These are phyloP conservation scores for Amanita molliuscula DNA, from an alignment of 768 basidiomycete species.

Conservation along the genomic window DNA sequence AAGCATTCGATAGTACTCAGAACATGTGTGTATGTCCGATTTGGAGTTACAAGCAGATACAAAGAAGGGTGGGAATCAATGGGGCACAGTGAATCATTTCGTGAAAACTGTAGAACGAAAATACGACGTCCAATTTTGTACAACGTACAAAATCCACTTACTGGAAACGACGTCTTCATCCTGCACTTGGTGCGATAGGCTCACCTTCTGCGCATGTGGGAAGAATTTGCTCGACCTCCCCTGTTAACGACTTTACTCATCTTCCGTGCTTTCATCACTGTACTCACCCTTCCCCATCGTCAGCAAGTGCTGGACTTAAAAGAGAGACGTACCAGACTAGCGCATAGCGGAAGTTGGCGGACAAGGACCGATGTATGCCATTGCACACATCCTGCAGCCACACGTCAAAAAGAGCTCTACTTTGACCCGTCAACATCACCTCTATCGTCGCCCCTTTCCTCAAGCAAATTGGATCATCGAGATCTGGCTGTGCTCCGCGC, in stretches of 20 bases:
- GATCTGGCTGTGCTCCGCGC: constrained; percentile 87
- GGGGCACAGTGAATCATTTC: constrained; percentile 1
- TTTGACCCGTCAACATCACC: constrained; percentile 24
- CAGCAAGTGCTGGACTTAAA: not conserved
- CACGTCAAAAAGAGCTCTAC: not conserved
- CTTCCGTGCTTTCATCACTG: not conserved
- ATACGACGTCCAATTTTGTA: not conserved
- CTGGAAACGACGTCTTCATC: constrained; percentile 89
- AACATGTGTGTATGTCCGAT: not conserved
- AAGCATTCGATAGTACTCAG: not conserved
- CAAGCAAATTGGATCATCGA: constrained; percentile 84
- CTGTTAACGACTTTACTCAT: constrained; percentile 22
- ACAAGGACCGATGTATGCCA: constrained; percentile 84
- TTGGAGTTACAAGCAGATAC: not conserved
- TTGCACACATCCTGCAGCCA: constrained; percentile 69
- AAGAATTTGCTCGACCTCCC: constrained; percentile 92
- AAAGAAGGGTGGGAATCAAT: not conserved
- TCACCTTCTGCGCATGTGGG: constrained; percentile 92
- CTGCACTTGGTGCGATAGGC: constrained; percentile 70
- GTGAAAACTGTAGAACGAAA: not conserved
- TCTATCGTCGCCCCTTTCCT: constrained; percentile 91
- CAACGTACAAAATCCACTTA: constrained; percentile 25
- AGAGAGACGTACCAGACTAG: constrained; percentile 68
- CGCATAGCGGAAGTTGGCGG: constrained; percentile 86
- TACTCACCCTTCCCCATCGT: constrained; percentile 1